Conservation (phyloP, 768 basidiomycete species). For the Saitozyma podzolica region DNA sequence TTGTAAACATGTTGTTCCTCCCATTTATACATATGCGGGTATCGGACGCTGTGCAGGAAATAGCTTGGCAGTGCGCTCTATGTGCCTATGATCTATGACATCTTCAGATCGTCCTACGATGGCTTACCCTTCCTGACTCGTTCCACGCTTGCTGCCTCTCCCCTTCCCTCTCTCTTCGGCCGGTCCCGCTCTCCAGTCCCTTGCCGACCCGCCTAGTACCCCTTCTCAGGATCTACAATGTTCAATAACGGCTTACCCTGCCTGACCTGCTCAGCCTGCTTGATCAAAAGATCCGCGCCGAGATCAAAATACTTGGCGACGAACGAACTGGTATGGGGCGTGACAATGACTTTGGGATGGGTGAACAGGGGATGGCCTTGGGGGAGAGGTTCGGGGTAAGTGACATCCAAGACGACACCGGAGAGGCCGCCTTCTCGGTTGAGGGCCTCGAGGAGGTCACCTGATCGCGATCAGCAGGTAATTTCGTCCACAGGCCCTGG, state of each 20-base stretch:
- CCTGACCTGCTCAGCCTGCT: conserved; percentile 33
- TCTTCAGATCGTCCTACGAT: neutral
- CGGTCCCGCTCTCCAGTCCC: neutral
- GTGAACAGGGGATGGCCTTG: conserved; percentile 27
- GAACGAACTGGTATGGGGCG: conserved; percentile 50
- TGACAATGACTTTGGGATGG: conserved; percentile 37
- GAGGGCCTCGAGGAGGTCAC: conserved; percentile 28
- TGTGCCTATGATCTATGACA: too few relatives aligned
- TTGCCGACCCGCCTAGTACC: conserved; percentile 24
- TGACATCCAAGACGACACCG: conserved; percentile 49
- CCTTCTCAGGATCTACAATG: conserved; percentile 40
- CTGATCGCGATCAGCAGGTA: conserved; percentile 4
- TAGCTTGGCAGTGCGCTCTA: too few relatives aligned
- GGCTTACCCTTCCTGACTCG: neutral
- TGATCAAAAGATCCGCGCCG: conserved; percentile 46
- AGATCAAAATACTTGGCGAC: conserved; percentile 41
- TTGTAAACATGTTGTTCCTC: too few relatives aligned
- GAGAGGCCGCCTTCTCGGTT: conserved; percentile 25
- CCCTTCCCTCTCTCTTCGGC: neutral
- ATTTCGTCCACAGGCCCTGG: neutral
- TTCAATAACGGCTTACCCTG: conserved; percentile 28
- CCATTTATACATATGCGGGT: too few relatives aligned
- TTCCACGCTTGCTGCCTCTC: conserved; percentile 2
- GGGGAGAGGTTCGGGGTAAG: conserved; percentile 47
- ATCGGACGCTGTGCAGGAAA: too few relatives aligned